Evolutionary conservation across 768 basidiomycete genomes (phyloP).

Genomic region (Lactarius sanguifluus): DNA sequence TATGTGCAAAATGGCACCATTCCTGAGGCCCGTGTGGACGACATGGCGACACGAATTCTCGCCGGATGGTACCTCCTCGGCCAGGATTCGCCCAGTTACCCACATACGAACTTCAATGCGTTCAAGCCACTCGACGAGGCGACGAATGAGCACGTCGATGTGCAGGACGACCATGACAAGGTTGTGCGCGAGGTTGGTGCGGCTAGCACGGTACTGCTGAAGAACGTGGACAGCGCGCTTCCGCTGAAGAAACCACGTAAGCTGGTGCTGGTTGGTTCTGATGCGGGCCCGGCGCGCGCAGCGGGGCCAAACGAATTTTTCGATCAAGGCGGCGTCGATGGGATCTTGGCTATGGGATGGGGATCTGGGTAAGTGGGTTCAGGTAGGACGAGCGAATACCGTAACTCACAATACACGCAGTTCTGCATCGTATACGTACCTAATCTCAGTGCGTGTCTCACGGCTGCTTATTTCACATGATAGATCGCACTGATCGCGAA

Average conservation of each 20-base stretch:
- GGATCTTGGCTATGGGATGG: slow-evolving; percentile 90
- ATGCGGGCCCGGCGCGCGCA: slow-evolving; percentile 43
- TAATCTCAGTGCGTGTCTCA: slow-evolving; percentile 57
- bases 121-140: slow-evolving; percentile 51
- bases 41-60: slow-evolving; percentile 82
- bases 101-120: slow-evolving; percentile 69
- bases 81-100: slow-evolving; percentile 64
- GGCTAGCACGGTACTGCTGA: slow-evolving; percentile 71
- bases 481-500: neutral
- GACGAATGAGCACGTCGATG: slow-evolving; percentile 63
- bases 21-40: slow-evolving; percentile 60
- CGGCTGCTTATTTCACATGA: neutral
- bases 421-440: slow-evolving; percentile 74
- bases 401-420: slow-evolving; percentile 33
- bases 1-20: slow-evolving; percentile 74
- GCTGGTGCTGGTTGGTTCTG: slow-evolving; percentile 60
- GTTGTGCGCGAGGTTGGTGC: slow-evolving; percentile 73
- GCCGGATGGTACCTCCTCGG: slow-evolving; percentile 66
- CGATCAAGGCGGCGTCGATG: slow-evolving; percentile 46
- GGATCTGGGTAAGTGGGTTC: slow-evolving; percentile 56
- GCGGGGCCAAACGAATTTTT: slow-evolving; percentile 50
- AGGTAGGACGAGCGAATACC: slow-evolving; percentile 10
- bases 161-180: slow-evolving; percentile 65
- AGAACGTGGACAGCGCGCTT: slow-evolving; percentile 59
- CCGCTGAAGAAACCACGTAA: slow-evolving; percentile 60